These are phyloP conservation scores for Odonthalia washingtoniensis DNA, from an alignment of 31 red algal genomes.

Conservation along the genomic window DNA sequence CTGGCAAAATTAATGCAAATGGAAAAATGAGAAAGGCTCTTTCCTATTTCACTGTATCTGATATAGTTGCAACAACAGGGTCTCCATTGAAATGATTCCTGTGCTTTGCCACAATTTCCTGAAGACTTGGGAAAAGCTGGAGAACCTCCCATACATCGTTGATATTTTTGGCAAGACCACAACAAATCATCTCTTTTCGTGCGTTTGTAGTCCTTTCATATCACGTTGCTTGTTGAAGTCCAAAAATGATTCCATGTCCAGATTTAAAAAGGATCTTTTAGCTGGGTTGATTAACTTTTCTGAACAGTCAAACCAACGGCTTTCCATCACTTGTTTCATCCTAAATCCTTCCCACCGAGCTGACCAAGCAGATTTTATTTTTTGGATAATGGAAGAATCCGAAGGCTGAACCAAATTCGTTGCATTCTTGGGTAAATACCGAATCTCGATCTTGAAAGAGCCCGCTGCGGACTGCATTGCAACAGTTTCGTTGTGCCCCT, in stretches of 20 bases:
- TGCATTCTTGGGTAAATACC: conserved; percentile 10
- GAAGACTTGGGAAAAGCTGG: background rate
- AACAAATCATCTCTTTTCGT: conserved; percentile 10
- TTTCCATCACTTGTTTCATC: background rate
- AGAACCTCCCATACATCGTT: background rate
- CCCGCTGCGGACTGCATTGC: background rate
- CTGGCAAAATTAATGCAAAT: background rate
- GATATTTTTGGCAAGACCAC: background rate
- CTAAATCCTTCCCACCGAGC: background rate
- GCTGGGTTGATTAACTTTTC: conserved; percentile 10
- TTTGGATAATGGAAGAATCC: conserved; percentile 18
- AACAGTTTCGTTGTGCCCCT: conserved; percentile 12
- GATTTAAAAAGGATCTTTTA: conserved; percentile 16
- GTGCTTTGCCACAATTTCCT: conserved; percentile 22
- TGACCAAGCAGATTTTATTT: background rate
- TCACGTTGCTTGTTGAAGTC: background rate
- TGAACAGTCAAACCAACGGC: background rate
- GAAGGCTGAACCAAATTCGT: conserved; percentile 1
- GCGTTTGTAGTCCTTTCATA: background rate
- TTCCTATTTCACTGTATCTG: background rate
- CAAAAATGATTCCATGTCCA: background rate
- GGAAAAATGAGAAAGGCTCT: background rate
- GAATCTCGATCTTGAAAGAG: background rate
- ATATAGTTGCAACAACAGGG: no score
- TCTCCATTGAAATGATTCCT: background rate